Evolutionary conservation across 23 red algal genomes (phyloP).

Genomic region (Chondrus crispus): DNA sequence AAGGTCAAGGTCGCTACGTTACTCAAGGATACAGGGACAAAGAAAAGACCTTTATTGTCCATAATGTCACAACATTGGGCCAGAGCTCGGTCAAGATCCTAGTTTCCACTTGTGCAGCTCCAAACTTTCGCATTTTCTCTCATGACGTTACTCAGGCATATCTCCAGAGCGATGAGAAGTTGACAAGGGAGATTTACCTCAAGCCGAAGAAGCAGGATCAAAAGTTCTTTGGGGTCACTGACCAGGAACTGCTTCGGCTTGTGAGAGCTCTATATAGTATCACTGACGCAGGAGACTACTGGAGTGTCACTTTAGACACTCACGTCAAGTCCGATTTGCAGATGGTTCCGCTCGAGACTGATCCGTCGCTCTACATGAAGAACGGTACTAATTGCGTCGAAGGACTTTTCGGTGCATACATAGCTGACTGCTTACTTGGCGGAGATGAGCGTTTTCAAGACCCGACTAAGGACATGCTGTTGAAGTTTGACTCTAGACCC

Average conservation of each 20-base stretch:
- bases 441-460: too few species aligned
- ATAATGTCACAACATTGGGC: background rate
- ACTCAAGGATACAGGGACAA: slow-evolving; percentile 22
- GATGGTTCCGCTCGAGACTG: background rate
- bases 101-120: background rate
- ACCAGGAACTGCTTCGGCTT: background rate
- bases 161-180: slow-evolving; percentile 13
- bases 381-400: too few species aligned
- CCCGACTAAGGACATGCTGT: too few species aligned
- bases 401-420: too few species aligned
- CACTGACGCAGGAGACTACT: background rate
- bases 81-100: background rate
- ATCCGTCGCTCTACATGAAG: background rate
- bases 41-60: background rate
- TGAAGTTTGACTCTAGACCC: too few species aligned
- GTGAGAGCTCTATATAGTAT: background rate
- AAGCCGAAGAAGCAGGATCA: background rate
- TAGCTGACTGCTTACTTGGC: too few species aligned
- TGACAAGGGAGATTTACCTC: background rate
- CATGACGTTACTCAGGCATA: background rate
- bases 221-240: background rate
- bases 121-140: background rate
- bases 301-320: background rate
- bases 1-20: background rate
- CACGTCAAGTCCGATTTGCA: background rate